Conservation (phyloP, 164 flowering plant species). For the Chimonanthus salicifolius region DNA sequence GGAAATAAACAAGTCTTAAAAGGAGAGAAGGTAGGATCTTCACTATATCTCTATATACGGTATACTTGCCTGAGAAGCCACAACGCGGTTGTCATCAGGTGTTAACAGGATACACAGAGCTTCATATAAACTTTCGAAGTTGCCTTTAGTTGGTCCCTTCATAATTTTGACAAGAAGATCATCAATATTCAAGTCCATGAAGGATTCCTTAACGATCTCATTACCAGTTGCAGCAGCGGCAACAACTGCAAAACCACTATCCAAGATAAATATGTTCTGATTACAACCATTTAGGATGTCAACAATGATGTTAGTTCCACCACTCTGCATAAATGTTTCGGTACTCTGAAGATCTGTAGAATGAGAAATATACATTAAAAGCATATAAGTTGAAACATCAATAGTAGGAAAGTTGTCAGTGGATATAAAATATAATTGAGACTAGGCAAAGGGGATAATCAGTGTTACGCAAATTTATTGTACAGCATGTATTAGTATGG, state of each 20-base stretch:
- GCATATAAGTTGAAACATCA: not conserved
- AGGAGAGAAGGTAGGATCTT: not conserved
- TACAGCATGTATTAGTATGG: not conserved
- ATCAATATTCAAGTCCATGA: constrained; percentile 81
- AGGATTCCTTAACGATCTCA: constrained; percentile 77
- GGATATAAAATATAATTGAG: not conserved
- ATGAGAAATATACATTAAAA: not conserved
- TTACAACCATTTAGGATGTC: constrained; percentile 33
- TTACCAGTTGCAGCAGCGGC: constrained; percentile 85
- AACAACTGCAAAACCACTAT: constrained; percentile 65
- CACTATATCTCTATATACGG: not conserved
- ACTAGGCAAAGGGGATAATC: not conserved
- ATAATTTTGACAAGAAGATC: constrained; percentile 55
- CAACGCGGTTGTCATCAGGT: constrained; percentile 87
- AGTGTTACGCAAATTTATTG: not conserved
- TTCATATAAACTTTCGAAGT: constrained; percentile 58
- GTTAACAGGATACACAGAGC: constrained; percentile 67
- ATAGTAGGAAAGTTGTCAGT: not conserved
- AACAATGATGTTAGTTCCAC: constrained; percentile 56
- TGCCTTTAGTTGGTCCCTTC: constrained; percentile 24
- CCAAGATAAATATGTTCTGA: constrained; percentile 39
- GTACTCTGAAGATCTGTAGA: constrained; percentile 68
- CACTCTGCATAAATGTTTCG: constrained; percentile 46
- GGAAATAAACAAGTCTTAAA: not conserved
- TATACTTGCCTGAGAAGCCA: constrained; percentile 91